phyloP scores from a whole-genome alignment of 345 rosid genomes.

The Hypericum androsaemum region DNA sequence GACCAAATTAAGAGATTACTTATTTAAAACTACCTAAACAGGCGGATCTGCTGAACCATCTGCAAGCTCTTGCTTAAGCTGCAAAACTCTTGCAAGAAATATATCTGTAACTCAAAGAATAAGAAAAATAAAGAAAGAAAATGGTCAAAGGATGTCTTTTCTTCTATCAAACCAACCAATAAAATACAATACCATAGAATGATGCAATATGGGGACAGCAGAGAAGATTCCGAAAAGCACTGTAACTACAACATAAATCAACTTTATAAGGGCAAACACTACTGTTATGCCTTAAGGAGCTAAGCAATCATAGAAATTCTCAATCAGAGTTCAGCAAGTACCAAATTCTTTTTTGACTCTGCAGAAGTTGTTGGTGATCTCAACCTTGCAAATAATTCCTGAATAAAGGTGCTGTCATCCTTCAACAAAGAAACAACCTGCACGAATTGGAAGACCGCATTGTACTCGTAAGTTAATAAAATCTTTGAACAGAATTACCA shows the following conservation, averaged over 20 bases:
- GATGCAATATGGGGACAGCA: too few species aligned
- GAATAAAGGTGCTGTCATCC: slow-evolving; percentile 80
- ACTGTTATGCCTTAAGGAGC: background rate
- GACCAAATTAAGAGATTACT: background rate
- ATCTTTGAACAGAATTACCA: background rate
- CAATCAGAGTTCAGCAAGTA: slow-evolving; percentile 10
- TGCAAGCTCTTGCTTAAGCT: slow-evolving; percentile 77
- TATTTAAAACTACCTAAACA: slow-evolving; percentile 39
- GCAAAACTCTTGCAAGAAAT: slow-evolving; percentile 82
- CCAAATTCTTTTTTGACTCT: slow-evolving; percentile 87
- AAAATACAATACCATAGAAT: too few species aligned
- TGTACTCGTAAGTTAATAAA: background rate
- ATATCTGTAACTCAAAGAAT: slow-evolving; percentile 33
- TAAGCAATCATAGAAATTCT: background rate
- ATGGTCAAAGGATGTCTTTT: background rate
- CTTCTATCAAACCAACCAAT: too few species aligned
- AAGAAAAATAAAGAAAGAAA: slow-evolving; percentile 7
- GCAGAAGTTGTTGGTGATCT: slow-evolving; percentile 46
- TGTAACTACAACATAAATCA: too few species aligned
- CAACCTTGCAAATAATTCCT: slow-evolving; percentile 72
- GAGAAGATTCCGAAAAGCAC: too few species aligned
- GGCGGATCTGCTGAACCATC: slow-evolving; percentile 81
- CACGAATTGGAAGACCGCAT: background rate
- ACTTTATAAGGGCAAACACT: background rate
- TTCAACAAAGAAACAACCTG: slow-evolving; percentile 75